A percentile compares a stretch with the other conserved stretches of the same genome.
Conservation (phyloP, 2,329 filamentous ascomycete species). For the Alternaria postmessia region DNA sequence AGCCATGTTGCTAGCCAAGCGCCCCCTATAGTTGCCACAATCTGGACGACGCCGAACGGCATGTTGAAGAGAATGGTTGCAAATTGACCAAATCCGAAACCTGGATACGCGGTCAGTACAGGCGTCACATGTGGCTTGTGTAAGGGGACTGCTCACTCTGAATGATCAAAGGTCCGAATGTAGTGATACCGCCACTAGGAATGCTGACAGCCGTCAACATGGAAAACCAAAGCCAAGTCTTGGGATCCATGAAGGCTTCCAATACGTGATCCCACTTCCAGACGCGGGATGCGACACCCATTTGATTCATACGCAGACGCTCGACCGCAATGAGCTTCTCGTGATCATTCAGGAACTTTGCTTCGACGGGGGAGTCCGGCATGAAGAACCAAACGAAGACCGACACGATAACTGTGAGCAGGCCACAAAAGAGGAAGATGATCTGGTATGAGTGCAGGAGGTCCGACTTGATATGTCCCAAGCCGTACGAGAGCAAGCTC, state of each 20-base stretch:
- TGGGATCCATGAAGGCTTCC: constrained; percentile 65
- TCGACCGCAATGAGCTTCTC: constrained; percentile 68
- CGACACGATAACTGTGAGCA: constrained; percentile 61
- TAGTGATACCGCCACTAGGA: constrained; percentile 65
- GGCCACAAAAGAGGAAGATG: constrained; percentile 49
- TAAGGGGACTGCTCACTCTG: constrained; percentile 44
- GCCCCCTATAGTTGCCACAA: constrained; percentile 66
- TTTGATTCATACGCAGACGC: constrained; percentile 55
- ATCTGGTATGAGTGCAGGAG: constrained; percentile 49
- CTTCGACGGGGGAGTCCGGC: constrained; percentile 70
- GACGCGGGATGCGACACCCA: constrained; percentile 52
- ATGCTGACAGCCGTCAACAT: constrained; percentile 52
- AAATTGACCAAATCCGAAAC: constrained; percentile 65
- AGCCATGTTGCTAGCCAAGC: constrained; percentile 64
- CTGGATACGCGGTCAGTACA: too few relatives aligned
- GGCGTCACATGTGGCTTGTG: too few relatives aligned
- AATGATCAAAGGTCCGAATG: constrained; percentile 67
- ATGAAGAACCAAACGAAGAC: constrained; percentile 62
- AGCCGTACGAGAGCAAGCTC: constrained; percentile 65
- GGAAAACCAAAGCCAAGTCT: constrained; percentile 66
- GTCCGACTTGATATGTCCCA: constrained; percentile 65
- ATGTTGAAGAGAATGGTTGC: constrained; percentile 68
- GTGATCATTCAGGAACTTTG: constrained; percentile 64
- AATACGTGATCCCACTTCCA: constrained; percentile 63
- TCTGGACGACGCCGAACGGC: constrained; percentile 67